Evolutionary conservation across 441 rosid genomes (phyloP), one percentile per base, ranked within the genome.

Genomic region (Isatis lusitanica): DNA sequence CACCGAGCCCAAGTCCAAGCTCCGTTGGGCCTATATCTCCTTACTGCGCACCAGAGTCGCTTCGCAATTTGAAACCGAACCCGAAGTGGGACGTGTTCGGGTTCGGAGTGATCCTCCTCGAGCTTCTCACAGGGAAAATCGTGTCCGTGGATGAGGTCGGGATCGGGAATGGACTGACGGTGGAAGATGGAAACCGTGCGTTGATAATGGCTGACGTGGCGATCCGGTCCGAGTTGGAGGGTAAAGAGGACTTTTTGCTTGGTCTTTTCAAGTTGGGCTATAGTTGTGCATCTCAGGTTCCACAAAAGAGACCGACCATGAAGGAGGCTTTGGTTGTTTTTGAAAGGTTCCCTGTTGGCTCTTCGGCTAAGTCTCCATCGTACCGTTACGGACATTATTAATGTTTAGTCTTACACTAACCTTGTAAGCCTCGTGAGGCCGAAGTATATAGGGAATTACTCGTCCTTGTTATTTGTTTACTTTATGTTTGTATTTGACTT

Each of bases 51-150:
- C 96, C 97, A 0, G 98, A 93, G 66, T 88, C 94, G 0, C 86
- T 93, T 1, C 40, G 98, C 42, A 90, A 88, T 76, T 76, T 93
- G 1, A 91, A 91, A 81, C 94, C 98, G 5, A 86, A 80, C 42
- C 93, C 94, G 0, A 93, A 91, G 64, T 91, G 98, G 98, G 98
- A 93, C 4, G 97, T 84, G 62, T 93, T 82, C 15, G 80, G 97
- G 5, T 91, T 91, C 7, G 98, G 98, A 70, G 81, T 90, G 44
- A 85, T 93, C 18, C 68, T 91, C 31, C 84, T 93, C 0, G 98
- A 93, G 76, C 82, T 93, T 3, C 71, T 93, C 36, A 86, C 92
- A 0, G 98, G 97, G 31, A 93, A 91, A 66, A 83, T 88, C 0
- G 73, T 87, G 35, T 70, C 79, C 1, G 80, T 86, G 46, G 98